Evolutionary conservation across 306 rosid genomes (phyloP), one percentile per base, ranked within the genome.

Genomic region (Senna tora): DNA sequence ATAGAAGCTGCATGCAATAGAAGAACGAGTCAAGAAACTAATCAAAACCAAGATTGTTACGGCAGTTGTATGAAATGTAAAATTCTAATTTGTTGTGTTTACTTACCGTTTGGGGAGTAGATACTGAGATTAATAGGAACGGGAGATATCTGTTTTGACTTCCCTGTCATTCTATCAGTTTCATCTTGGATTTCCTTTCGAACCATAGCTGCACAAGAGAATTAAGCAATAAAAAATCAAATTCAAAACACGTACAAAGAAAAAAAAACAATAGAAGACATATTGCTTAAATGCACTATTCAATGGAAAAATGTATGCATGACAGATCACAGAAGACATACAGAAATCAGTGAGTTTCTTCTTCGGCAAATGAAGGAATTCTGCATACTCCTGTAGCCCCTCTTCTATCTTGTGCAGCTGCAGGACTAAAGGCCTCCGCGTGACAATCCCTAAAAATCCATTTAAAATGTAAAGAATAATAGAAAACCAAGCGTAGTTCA

Each of bases 391-490:
- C 76, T 70, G 67, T 20, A 67, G 33, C 21, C 87, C 86, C 57
- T 61, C 79, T 57, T 84, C 89, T 5, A 64, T 55, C 80, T 84
- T 82, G 68, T 90, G 85, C 69, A 92, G 86, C 82, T 90, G 98
- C 88, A 92, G 80, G 65, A 92, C 96, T 80, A 92, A 79, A 21
- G 96, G 98, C 79, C 98, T 92, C 73, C 98, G 88, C 9, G 98
- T 92, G 76, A 92, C 96, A 79, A 92, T 92, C 67, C 98, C 98
- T 90, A 80, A 74, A 25, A 84, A 73, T 30, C 16, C 75, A 78
- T 72, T 14, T 9, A 47, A 74, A 79, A 41, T 63, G 63, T 39
- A 25, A 60, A 58, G 42, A 14, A 32, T 55, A 50, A 81, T 65
- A 50, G 13, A 82, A 51, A 36, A 17, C 9, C 42, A 55, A 46